Base-by-base conservation (phyloP, 2,329 filamentous ascomycete species). In the Colletotrichum scovillei region DNA sequence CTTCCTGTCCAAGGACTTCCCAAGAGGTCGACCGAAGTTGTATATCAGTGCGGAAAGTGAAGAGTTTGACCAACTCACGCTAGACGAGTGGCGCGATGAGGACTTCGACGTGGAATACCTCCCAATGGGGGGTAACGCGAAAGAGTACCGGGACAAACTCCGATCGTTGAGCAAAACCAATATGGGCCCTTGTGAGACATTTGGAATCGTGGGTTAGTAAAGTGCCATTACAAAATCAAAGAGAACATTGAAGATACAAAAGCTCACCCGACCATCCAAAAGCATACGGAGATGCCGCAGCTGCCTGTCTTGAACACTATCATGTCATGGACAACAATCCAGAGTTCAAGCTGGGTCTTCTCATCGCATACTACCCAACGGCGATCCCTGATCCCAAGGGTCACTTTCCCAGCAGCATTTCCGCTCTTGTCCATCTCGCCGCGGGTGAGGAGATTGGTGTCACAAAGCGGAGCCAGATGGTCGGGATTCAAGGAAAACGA, bases 331-430 rank as follows among this genome's bases (percentile, higher is more conserved):
- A 85, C 66, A 84, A 86, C 67, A 87, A 86, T 72, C 80, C 81
- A 3, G 84, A 85, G 9, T 82, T 82, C 74, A 85, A 83, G 69
- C 81, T 87, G 24, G 80, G 81, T 3, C 79, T 82, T 11, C 81
- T 87, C 4, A 80, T 87, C 11, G 85, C 85, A 0, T 87, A 87
- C 72, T 87, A 87, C 69, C 85, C 85, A 0, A 82, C 82, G 2
- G 76, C 81, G 0, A 84, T 87, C 24, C 85, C 85, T 1, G 85
- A 87, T 19, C 83, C 85, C 2, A 76, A 81, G 6, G 83, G 81
- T 0, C 79, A 77, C 2, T 86, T 86, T 14, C 85, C 85, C 1
- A 81, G 78, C 28, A 80, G 80, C 5, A 81, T 87, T 14, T 76
- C 79, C 4, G 81, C 81, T 0, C 78, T 87, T 3, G 84, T 85